Evolutionary conservation across 2,329 filamentous ascomycete genomes (phyloP).

Genomic region (Dactylonectria macrodidyma): DNA sequence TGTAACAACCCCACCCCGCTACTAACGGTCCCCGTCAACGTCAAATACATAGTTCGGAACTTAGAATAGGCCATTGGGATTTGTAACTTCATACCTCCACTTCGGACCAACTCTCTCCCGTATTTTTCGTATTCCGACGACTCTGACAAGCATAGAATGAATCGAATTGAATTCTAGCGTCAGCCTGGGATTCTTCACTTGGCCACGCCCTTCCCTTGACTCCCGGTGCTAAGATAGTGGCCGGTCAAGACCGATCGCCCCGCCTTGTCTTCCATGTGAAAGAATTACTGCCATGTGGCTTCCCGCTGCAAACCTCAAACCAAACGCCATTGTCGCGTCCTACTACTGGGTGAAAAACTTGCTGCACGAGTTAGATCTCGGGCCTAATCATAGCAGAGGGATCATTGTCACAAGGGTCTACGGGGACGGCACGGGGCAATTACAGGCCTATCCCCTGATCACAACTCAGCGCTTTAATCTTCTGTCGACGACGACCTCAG

Average conservation of each 20-base stretch:
- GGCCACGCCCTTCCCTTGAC: background rate
- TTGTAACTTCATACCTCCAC: background rate
- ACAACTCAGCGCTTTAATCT: too few relatives aligned
- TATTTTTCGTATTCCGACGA: background rate
- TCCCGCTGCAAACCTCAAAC: background rate
- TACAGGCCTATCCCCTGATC: too few relatives aligned
- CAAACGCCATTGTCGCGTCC: background rate
- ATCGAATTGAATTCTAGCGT: too few relatives aligned
- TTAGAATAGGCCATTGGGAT: background rate
- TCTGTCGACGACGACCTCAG: too few relatives aligned
- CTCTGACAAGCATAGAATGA: background rate
- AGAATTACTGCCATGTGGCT: background rate
- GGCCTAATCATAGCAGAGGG: background rate
- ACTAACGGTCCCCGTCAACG: background rate
- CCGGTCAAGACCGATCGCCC: background rate
- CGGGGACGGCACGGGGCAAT: too few relatives aligned
- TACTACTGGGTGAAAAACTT: background rate
- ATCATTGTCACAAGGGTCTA: too few relatives aligned
- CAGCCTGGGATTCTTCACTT: background rate
- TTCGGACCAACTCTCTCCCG: slow-evolving; percentile 20
- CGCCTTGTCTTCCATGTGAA: slow-evolving; percentile 1
- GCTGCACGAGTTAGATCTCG: background rate
- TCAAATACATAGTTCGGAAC: background rate
- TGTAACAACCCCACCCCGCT: background rate
- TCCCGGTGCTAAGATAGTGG: background rate